Base-by-base conservation (phyloP, 306 rosid species). In the Cucurbita argyrosperma region DNA sequence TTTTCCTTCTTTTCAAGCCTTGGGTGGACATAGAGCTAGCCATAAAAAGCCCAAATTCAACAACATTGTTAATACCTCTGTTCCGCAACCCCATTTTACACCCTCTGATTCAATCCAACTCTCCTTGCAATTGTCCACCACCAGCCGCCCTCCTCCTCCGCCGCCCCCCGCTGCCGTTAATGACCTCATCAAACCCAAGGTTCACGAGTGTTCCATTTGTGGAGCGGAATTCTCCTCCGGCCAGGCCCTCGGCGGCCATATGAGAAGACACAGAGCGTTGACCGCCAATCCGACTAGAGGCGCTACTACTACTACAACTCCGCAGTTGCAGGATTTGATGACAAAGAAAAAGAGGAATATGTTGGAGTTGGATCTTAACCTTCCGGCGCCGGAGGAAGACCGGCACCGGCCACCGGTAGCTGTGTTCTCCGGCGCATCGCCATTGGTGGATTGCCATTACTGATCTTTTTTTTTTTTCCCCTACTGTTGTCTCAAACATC, bases 231-330 rank as follows among this genome's bases (percentile, higher is more conserved):
- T 90, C 76, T 83, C 89, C 0, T 93, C 98, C 8, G 98, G 98
- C 0, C 98, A 93, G 85, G 98, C 98, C 13, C 81, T 93, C 19
- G 98, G 98, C 18, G 98, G 98, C 7, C 98, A 93, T 71, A 93
- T 93, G 98, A 85, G 98, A 50, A 62, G 97, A 70, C 98, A 93
- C 43, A 84, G 97, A 83, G 75, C 77, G 18, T 79, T 79, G n/a
- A 42, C 78, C 18, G 75, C 64, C 47, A 47, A 83, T 16, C 35
- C 73, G 39, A 40, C 72, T 30, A 71, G 51, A 19, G 7, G n/a
- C 5, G 54, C 38, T 37, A 53, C 45, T 18, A 19, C 45, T 18
- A 19, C 71, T 15, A 10, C 23, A 21, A 21, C 71, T 4, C 53
- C 71, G 21, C 18, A 18, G 52, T 47, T 19, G 35, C 35, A 30